These are phyloP conservation scores for Trichophyton rubrum DNA, from an alignment of 2,329 filamentous ascomycete genomes.

Conservation along the genomic window DNA sequence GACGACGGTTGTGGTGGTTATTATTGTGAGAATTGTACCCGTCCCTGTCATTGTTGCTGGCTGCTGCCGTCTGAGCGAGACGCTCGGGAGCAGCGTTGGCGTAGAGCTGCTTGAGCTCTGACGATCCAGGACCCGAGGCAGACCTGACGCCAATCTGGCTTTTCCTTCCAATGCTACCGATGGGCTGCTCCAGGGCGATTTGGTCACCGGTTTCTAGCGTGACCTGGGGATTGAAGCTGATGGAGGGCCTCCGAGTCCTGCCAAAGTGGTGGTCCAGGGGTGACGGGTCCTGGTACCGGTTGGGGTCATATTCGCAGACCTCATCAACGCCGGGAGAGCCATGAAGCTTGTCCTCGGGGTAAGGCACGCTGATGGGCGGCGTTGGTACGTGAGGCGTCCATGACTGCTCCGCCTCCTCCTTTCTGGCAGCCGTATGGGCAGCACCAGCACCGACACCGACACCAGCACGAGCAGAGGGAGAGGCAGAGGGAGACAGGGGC, in stretches of 20 bases:
- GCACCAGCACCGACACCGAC: neutral
- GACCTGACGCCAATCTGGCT: neutral
- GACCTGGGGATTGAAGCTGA: conserved; percentile 32
- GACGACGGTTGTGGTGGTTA: neutral
- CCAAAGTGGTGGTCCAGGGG: conserved; percentile 31
- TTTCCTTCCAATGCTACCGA: conserved; percentile 14
- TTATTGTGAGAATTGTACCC: neutral
- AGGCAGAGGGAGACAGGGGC: neutral
- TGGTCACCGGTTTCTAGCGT: conserved; percentile 30
- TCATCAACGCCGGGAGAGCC: conserved; percentile 15
- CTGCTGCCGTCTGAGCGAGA: neutral
- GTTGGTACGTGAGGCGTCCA: conserved; percentile 9
- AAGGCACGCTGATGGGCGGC: conserved; percentile 30
- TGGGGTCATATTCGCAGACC: conserved; percentile 18
- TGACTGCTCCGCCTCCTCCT: neutral
- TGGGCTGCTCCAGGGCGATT: conserved; percentile 28
- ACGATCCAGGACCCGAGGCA: neutral
- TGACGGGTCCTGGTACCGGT: conserved; percentile 26
- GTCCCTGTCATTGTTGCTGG: neutral
- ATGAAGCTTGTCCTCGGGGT: conserved; percentile 23
- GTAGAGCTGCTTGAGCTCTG: neutral
- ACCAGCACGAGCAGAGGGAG: neutral
- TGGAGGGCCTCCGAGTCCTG: conserved; percentile 29
- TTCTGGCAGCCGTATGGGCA: neutral
- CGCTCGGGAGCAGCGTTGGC: neutral